Conservation (phyloP, 129 eudicot genomes). For the Flaveria robusta region DNA sequence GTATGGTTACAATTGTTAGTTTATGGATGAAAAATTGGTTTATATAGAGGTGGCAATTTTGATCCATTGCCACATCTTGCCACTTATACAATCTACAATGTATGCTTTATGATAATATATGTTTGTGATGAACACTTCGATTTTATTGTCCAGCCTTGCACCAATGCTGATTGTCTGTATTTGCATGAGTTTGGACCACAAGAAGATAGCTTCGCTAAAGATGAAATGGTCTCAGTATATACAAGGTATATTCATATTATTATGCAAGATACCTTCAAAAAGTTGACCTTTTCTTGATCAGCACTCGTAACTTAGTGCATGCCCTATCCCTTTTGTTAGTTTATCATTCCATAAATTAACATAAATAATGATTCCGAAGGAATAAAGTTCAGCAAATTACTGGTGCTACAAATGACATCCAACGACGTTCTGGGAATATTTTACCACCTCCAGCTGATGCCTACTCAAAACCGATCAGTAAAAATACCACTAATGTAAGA, state of each 20-base stretch:
- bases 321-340: conserved; percentile 1
- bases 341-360: conserved; percentile 29
- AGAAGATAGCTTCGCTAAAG: conserved; percentile 95
- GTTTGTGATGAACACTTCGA: neutral
- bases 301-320: neutral
- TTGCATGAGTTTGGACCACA: conserved; percentile 97
- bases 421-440: conserved; percentile 71
- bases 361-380: conserved; percentile 47
- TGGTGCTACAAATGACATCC: conserved; percentile 65
- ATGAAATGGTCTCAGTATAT: conserved; percentile 88
- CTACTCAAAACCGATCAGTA: conserved; percentile 58
- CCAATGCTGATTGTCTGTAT: conserved; percentile 91
- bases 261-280: neutral
- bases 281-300: conserved; percentile 4
- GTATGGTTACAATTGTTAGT: conserved; percentile 39
- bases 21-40: neutral
- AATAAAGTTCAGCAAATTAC: conserved; percentile 85
- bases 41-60: neutral
- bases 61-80: neutral
- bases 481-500: conserved; percentile 82
- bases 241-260: conserved; percentile 60
- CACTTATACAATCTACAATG: no score
- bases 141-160: conserved; percentile 80
- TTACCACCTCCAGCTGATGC: conserved; percentile 96
- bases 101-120: neutral